Base-by-base conservation (phyloP, 331 rosid genomes). In the Dryas integrifolia region DNA sequence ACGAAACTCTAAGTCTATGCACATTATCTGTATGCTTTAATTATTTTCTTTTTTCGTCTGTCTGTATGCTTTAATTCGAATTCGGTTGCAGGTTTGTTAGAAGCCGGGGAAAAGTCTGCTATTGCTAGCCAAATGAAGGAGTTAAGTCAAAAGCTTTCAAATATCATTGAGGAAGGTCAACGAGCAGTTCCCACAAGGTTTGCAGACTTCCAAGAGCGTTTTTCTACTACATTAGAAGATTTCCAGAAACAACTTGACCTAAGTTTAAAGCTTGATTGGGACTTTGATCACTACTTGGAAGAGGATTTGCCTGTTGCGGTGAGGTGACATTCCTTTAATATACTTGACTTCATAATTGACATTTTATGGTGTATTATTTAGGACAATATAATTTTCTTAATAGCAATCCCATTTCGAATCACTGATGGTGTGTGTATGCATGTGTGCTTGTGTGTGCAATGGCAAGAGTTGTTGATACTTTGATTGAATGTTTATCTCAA, bases 271-370 rank as follows among this genome's bases (percentile, higher is more conserved):
- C 78, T 58, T 70, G 89, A 91, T 68, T 93, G 98, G 98, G 97
- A 93, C 82, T 91, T 93, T 30, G 96, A 93, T 72, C 87, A 91
- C 87, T 81, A 83, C 79, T 81, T 91, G 49, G 92, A 89, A 82
- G 97, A 93, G 84, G 98, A 93, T 49, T 53, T 93, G 82, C 95
- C 96, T 67, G 84, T 88, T 9, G 95, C 88, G 92, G 98, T 89
- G 88, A 89, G 98, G 80, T 82, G 90, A 84, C 87, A 46, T 64
- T 80, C 82, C 83, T 63, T 83, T 68, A 70, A 47, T 61, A 64
- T 77, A 24, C 35, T 65, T 58, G 60, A 68, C 51, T 45, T 58
- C 26, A 39, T 38, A 62, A 60, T 14, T 77, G 44, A 64, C 48
- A 26, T 9, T 58, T 61, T 14, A 9, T 40, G 9, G 5, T 55